Evolutionary conservation across 768 basidiomycete species (phyloP).

Genomic region (Xerocomus brunneocitrinus): DNA sequence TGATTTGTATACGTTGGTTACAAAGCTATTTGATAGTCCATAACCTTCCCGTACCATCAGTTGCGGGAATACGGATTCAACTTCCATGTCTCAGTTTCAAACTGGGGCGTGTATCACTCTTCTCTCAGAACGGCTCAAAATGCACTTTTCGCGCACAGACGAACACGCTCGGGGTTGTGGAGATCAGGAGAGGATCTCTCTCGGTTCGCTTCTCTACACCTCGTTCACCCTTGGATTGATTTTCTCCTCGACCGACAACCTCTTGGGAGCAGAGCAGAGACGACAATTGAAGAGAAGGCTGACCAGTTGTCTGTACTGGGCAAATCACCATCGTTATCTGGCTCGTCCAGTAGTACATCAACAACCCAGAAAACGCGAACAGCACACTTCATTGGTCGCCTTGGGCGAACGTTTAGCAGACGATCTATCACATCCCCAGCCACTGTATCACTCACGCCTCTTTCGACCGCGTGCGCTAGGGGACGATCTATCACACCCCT

Average conservation of each 20-base stretch:
- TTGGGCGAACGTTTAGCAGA: background rate
- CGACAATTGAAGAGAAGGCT: background rate
- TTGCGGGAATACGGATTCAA: too few relatives aligned
- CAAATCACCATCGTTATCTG: too few relatives aligned
- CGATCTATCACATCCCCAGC: background rate
- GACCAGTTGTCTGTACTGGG: too few relatives aligned
- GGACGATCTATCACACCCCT: too few relatives aligned
- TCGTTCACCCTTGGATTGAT: background rate
- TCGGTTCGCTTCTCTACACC: background rate
- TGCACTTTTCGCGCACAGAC: background rate
- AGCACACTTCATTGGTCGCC: background rate
- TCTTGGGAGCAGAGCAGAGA: background rate
- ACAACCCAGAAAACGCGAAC: background rate
- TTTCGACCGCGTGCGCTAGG: too few relatives aligned
- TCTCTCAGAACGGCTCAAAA: background rate
- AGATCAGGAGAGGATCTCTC: slow-evolving; percentile 9
- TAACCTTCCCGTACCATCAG: too few relatives aligned
- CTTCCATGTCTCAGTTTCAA: slow-evolving; percentile 9
- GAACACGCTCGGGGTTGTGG: slow-evolving; percentile 1
- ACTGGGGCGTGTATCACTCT: background rate
- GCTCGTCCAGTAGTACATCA: too few relatives aligned
- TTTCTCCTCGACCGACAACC: slow-evolving; percentile 6
- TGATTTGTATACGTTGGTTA: too few relatives aligned
- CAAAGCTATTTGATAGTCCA: too few relatives aligned
- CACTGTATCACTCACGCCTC: too few relatives aligned